Percentiles rank a stretch among this genome's conserved stretches.
phyloP scores from a whole-genome alignment of 768 basidiomycete species.

The Lactifluus pinguis region DNA sequence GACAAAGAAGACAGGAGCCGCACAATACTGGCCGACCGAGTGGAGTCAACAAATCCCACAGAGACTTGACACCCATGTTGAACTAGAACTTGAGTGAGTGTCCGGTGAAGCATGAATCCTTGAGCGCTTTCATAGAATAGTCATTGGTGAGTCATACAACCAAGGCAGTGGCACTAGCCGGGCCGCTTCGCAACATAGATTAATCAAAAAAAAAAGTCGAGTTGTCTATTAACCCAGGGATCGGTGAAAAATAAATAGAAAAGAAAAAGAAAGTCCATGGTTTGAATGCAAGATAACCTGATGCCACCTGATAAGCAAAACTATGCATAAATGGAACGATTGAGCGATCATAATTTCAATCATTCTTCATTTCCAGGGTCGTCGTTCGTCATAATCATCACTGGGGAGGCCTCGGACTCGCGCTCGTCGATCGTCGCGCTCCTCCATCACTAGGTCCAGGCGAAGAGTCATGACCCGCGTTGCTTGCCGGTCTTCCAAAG shows the following conservation, averaged over 20 bases:
- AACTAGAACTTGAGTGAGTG: not conserved
- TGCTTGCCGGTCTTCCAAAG: constrained; percentile 4
- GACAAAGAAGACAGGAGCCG: not conserved
- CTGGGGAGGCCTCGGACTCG: constrained; percentile 10
- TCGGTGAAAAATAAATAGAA: not conserved
- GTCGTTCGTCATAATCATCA: not conserved
- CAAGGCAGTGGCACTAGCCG: too few species aligned
- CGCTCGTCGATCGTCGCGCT: constrained; percentile 7
- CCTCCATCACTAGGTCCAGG: constrained; percentile 4
- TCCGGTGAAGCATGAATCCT: not conserved
- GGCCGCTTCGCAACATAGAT: too few species aligned
- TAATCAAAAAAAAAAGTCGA: too few species aligned
- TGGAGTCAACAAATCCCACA: constrained; percentile 90
- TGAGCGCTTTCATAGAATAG: not conserved
- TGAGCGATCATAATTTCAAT: not conserved
- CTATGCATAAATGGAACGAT: not conserved
- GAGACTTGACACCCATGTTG: constrained; percentile 89
- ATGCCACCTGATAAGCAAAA: not conserved
- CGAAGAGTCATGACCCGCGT: not conserved
- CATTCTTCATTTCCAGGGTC: not conserved
- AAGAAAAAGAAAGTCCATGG: not conserved
- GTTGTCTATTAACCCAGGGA: not conserved
- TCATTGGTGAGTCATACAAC: not conserved
- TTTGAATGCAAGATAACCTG: not conserved
- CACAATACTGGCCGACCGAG: constrained; percentile 91